Evolutionary conservation across 2,329 filamentous ascomycete genomes (phyloP).

Genomic region (Xylariales sp.): DNA sequence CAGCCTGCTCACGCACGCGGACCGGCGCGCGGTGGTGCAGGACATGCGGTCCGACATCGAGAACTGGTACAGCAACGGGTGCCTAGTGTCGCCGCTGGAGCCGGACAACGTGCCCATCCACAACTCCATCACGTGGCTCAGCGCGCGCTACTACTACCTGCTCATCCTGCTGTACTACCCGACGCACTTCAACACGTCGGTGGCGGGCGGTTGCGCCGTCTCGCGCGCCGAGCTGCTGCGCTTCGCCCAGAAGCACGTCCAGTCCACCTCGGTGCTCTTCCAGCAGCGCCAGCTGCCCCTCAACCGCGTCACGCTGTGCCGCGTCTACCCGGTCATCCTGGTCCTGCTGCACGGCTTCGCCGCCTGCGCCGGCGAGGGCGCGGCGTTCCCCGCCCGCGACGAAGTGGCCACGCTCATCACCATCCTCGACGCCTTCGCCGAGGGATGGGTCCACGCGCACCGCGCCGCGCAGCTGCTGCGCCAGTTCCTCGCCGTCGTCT

Average conservation of each 20-base stretch:
- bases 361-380: conserved; percentile 12
- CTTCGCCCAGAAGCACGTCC: conserved; percentile 36
- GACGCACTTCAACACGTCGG: conserved; percentile 33
- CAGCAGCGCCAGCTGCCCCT: conserved; percentile 38
- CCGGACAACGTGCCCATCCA: conserved; percentile 40
- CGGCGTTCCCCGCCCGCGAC: conserved; percentile 26
- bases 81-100: conserved; percentile 36
- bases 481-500: conserved; percentile 21
- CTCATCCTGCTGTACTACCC: conserved; percentile 38
- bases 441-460: conserved; percentile 27
- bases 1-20: conserved; percentile 23
- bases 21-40: conserved; percentile 26
- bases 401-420: conserved; percentile 27
- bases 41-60: conserved; percentile 37
- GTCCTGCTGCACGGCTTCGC: conserved; percentile 29
- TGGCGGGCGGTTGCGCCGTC: conserved; percentile 21
- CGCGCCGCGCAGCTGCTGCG: conserved; percentile 29
- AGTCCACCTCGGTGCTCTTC: conserved; percentile 34
- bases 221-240: conserved; percentile 28
- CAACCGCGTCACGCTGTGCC: conserved; percentile 36
- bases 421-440: conserved; percentile 33
- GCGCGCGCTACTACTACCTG: conserved; percentile 38
- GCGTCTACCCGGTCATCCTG: conserved; percentile 31
- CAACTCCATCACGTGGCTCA: conserved; percentile 38
- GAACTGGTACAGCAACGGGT: conserved; percentile 42